Evolutionary conservation across 1,139 yeast species (phyloP), one percentile per base, ranked within the genome.

Genomic region (Diutina neorugosa): DNA sequence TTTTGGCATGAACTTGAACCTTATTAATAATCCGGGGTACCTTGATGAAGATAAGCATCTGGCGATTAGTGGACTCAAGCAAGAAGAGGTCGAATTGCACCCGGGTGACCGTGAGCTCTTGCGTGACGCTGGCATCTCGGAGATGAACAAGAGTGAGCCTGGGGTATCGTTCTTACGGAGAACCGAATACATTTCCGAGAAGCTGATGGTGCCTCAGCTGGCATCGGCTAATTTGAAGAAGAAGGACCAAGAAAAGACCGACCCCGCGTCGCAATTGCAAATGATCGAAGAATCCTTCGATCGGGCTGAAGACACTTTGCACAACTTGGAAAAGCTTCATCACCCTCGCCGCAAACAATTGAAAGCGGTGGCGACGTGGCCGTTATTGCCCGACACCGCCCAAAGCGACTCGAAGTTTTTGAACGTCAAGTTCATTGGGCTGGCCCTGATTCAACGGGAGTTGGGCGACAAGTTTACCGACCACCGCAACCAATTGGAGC

Each of bases 161-260:
- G 81, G 73, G 56, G 97, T 91, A 25, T 80, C 95, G 19, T 91
- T 91, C 70, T 77, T 91, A 64, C 83, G 98, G 70, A 82, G 98
- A 71, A 91, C 98, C 0, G 98, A 93, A 66, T 93, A 93, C 66
- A 86, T 89, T 57, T 77, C 90, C 14, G 81, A 72, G 58, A 68
- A 67, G 53, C 68, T 66, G 51, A 54, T 62, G 25, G 54, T 55
- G 8, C 53, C 54, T 14, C 18, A 34, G 2, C 50, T 46, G 50
- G 40, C 37, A 4, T 14, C 37, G 11, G 53, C 61, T 21, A 54
- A 56, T 11, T 54, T 27, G 40, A 16, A 12, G 20, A 16, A 46
- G 31, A 57, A 60, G 41, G 61, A 62, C 40, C 70, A 68, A 37
- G 76, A 71, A 21, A 63, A 62, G 50, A 70, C 76, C 51, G 86